Evolutionary conservation across 2,329 filamentous ascomycete genomes (phyloP).

Genomic region (Penicillium crustosum): DNA sequence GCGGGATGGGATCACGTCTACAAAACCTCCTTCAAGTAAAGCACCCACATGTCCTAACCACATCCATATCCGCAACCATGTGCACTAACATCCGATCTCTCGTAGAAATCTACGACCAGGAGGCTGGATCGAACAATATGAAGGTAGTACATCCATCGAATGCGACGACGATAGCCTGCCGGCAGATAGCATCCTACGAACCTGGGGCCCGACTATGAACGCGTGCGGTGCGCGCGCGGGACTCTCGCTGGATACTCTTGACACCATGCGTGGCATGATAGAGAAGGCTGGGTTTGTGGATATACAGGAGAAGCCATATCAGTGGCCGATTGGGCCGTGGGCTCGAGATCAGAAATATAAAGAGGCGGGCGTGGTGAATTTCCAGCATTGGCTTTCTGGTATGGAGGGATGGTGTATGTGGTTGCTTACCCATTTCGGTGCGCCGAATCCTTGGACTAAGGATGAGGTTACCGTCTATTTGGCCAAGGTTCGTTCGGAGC

Average conservation of each 20-base stretch:
- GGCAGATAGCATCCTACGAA: background rate
- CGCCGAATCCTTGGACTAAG: constrained; percentile 5
- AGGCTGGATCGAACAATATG: constrained; percentile 9
- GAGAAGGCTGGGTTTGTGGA: constrained; percentile 1
- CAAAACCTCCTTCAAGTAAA: background rate
- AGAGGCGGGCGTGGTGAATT: background rate
- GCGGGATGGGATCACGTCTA: background rate
- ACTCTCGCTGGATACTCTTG: background rate
- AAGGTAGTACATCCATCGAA: background rate
- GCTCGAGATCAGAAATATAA: background rate
- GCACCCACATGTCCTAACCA: too few relatives aligned
- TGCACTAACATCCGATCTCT: background rate
- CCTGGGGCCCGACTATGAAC: background rate
- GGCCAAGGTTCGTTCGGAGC: constrained; percentile 3
- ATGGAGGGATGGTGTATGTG: constrained; percentile 4
- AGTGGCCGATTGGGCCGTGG: constrained; percentile 9
- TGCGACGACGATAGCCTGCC: background rate
- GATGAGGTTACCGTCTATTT: constrained; percentile 9
- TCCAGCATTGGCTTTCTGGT: constrained; percentile 5
- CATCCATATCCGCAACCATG: background rate
- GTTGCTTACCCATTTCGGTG: constrained; percentile 7
- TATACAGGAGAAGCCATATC: background rate
- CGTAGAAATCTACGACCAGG: background rate
- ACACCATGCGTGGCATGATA: background rate
- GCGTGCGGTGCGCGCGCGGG: background rate